phyloP scores from a whole-genome alignment of 2,329 filamentous ascomycete species.

The Verticillium longisporum region DNA sequence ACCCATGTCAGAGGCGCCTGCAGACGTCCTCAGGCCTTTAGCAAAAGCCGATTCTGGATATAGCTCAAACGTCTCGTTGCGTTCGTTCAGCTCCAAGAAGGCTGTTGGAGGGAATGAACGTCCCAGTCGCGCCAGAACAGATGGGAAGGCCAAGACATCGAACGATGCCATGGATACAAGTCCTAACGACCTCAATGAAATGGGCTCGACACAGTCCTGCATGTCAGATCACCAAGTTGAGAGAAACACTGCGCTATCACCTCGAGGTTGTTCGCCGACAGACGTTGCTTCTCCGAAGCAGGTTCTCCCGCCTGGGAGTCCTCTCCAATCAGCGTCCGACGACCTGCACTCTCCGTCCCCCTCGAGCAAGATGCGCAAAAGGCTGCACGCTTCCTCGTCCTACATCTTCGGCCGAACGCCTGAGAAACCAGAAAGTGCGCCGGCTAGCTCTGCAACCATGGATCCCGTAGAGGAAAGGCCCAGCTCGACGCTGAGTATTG shows the following conservation, averaged over 20 bases:
- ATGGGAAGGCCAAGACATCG: background rate
- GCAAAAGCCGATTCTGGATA: conserved; percentile 56
- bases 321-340: background rate
- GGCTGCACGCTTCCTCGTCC: background rate
- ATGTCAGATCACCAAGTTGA: background rate
- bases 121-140: background rate
- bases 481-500: conserved; percentile 24
- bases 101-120: background rate
- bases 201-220: background rate
- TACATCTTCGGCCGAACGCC: background rate
- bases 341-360: background rate
- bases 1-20: conserved; percentile 28
- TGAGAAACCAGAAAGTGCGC: background rate
- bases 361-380: background rate
- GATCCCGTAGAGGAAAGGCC: conserved; percentile 22
- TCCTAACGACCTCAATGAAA: background rate
- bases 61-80: conserved; percentile 51
- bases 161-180: background rate
- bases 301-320: background rate
- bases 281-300: background rate
- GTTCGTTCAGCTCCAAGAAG: conserved; percentile 37
- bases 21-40: conserved; percentile 33
- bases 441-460: conserved; percentile 16
- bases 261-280: background rate
- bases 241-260: background rate